Evolutionary conservation across 228 moss, liverwort and hornwort genomes (phyloP).

Genomic region (Sphagnum fallax): DNA sequence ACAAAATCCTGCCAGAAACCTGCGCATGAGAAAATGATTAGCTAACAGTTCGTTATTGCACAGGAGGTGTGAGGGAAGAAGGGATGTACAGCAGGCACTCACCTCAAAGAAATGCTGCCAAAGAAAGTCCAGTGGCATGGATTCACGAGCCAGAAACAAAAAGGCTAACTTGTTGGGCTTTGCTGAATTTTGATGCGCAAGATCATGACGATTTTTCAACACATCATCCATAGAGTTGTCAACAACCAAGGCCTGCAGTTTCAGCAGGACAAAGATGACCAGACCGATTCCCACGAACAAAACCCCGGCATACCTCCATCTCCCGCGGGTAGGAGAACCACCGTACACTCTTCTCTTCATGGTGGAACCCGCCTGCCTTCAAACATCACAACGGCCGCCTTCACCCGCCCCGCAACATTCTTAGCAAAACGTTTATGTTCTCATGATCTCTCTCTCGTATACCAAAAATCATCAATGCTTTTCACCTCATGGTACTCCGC

Average conservation of each 20-base stretch:
- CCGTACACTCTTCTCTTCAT: constrained; percentile 61
- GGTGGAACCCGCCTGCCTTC: constrained; percentile 4
- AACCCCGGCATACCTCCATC: constrained; percentile 49
- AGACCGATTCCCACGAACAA: constrained; percentile 26
- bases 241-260: constrained; percentile 28
- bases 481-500: too few relatives aligned
- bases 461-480: too few relatives aligned
- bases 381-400: too few relatives aligned
- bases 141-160: constrained; percentile 77
- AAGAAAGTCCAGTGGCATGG: constrained; percentile 84
- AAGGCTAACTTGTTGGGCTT: constrained; percentile 72
- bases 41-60: neutral
- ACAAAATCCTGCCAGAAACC: too few relatives aligned
- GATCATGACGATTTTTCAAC: constrained; percentile 2
- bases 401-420: too few relatives aligned
- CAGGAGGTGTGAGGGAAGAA: neutral
- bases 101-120: constrained; percentile 92
- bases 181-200: constrained; percentile 11
- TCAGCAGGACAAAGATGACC: constrained; percentile 36
- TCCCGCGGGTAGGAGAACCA: constrained; percentile 23
- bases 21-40: neutral
- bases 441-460: too few relatives aligned
- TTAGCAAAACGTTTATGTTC: too few relatives aligned
- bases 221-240: constrained; percentile 2
- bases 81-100: constrained; percentile 1